Percentiles rank a stretch among this genome's conserved stretches.
These are phyloP conservation scores for Backusella psychrophila DNA, from an alignment of 192 early-diverging fungal genomes.

Conservation along the genomic window DNA sequence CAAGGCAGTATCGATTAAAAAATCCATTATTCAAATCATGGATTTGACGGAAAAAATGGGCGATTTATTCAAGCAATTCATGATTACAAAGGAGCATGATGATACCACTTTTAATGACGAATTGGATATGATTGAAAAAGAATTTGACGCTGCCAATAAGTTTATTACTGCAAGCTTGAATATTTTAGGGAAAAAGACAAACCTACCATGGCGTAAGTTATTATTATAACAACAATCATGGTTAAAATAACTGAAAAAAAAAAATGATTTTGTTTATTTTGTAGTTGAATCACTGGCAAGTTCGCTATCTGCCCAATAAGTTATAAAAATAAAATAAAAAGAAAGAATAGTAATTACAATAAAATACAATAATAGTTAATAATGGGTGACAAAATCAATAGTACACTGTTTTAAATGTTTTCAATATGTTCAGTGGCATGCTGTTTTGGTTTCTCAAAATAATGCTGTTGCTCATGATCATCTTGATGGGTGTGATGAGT, in stretches of 20 bases:
- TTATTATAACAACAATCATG: not conserved
- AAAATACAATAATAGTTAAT: not conserved
- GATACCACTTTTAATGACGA: not conserved
- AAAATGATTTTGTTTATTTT: not conserved
- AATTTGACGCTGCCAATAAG: constrained; percentile 24
- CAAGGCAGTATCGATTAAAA: constrained; percentile 18
- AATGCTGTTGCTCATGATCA: not conserved
- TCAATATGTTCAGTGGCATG: not conserved
- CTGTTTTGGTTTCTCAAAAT: not conserved
- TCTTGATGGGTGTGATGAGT: not conserved
- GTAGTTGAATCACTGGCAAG: constrained; percentile 7
- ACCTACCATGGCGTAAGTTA: constrained; percentile 32
- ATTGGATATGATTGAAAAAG: constrained; percentile 18
- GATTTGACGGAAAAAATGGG: constrained; percentile 19
- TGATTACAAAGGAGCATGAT: not conserved
- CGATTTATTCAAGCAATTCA: constrained; percentile 3
- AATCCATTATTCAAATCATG: constrained; percentile 25
- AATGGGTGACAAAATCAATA: not conserved
- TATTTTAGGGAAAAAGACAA: constrained; percentile 30
- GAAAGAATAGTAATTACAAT: not conserved
- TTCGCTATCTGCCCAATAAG: not conserved
- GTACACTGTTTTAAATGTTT: not conserved
- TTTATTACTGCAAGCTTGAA: constrained; percentile 34
- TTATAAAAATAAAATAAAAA: too few relatives aligned
- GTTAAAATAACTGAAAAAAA: not conserved